phyloP scores from a whole-genome alignment of 208 protist genomes.

The Chromosphaera perkinsii region DNA sequence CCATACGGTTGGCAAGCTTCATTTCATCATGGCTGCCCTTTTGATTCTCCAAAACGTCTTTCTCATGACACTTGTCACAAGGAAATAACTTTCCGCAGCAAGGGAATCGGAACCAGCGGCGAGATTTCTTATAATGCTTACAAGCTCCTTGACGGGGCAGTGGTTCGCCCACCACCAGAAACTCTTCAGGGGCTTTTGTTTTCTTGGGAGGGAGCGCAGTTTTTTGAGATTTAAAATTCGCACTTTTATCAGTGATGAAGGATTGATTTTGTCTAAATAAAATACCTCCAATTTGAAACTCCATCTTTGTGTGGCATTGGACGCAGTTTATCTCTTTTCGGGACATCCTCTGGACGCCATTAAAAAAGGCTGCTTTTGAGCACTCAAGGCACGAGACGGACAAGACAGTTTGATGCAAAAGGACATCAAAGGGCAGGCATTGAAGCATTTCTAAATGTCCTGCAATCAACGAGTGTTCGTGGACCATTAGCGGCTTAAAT shows the following conservation, averaged over 20 bases:
- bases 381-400: neutral
- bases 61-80: too few relatives aligned
- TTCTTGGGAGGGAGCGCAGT: neutral
- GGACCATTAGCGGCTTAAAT: too few relatives aligned
- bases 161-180: slow-evolving; percentile 1
- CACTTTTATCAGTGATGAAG: neutral
- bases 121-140: slow-evolving; percentile 3
- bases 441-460: too few relatives aligned
- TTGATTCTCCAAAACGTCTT: too few relatives aligned
- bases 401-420: neutral
- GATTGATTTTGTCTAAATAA: neutral
- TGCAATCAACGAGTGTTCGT: too few relatives aligned
- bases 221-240: neutral
- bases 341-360: neutral
- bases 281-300: neutral
- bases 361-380: neutral
- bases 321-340: neutral
- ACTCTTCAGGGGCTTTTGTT: neutral
- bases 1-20: too few relatives aligned
- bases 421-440: neutral
- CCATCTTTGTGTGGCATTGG: neutral
- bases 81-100: slow-evolving; percentile 4
- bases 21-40: too few relatives aligned
- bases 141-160: neutral
- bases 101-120: neutral